A percentile compares a stretch with the other conserved stretches of the same genome.
Evolutionary conservation across 1,284 basidiomycete genomes (phyloP).

Genomic region (Malassezia sympodialis): DNA sequence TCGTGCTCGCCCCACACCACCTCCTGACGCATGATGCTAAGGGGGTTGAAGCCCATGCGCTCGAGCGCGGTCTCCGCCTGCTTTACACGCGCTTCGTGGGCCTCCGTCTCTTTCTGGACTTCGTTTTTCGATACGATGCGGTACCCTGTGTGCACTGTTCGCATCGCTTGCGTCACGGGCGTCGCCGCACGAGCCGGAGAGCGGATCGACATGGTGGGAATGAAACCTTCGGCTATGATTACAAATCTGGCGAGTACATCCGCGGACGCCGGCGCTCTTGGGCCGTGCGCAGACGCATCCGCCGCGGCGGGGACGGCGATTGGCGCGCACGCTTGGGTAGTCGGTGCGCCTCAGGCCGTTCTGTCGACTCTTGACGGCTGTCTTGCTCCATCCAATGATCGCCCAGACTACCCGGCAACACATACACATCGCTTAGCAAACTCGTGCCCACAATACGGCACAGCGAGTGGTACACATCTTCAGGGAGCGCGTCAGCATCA

Average conservation of each 20-base stretch:
- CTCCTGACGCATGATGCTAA: conserved; percentile 22
- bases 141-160: background rate
- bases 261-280: conserved; percentile 3
- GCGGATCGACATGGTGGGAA: background rate
- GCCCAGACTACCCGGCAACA: background rate
- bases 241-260: background rate
- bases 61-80: conserved; percentile 28
- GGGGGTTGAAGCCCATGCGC: conserved; percentile 1
- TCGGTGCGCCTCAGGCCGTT: background rate
- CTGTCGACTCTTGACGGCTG: background rate
- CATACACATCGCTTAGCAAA: conserved; percentile 11
- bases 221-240: too few relatives aligned
- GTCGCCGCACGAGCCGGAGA: background rate
- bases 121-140: background rate
- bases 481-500: conserved; percentile 8
- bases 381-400: conserved; percentile 10
- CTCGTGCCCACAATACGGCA: conserved; percentile 11
- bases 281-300: conserved; percentile 6
- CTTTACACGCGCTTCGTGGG: background rate
- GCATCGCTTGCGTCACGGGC: background rate
- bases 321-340: background rate
- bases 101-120: background rate
- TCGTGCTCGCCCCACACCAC: conserved; percentile 34
- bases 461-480: conserved; percentile 6
- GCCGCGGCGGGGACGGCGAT: background rate